Evolutionary conservation across 192 early-diverging fungal species (phyloP).

Genomic region (Dimargaris cristalligena): DNA sequence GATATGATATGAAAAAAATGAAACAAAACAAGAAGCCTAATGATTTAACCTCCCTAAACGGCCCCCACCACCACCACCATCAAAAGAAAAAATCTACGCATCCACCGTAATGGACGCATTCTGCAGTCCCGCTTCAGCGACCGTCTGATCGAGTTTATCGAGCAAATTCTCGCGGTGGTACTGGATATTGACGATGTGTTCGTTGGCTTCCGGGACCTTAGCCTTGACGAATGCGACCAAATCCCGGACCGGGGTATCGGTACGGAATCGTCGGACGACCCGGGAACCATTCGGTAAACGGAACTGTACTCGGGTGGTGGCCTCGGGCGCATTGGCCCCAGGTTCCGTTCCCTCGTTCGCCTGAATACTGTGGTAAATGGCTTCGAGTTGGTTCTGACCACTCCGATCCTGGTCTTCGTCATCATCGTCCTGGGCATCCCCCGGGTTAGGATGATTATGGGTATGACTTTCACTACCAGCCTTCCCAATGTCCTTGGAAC

Average conservation of each 20-base stretch:
- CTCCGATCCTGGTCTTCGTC: conserved; percentile 17
- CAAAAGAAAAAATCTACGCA: no score
- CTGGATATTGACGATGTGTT: conserved; percentile 41
- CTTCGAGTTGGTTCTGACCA: conserved; percentile 16
- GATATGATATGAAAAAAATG: no score
- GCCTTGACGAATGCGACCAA: conserved; percentile 79
- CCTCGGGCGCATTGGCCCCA: conserved; percentile 30
- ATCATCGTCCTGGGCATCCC: conserved; percentile 15
- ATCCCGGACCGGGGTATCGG: conserved; percentile 46
- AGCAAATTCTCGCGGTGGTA: conserved; percentile 51
- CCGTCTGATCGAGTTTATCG: conserved; percentile 43
- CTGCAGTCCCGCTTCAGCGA: conserved; percentile 50
- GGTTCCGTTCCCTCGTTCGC: conserved; percentile 18
- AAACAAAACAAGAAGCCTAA: no score
- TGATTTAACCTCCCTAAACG: no score
- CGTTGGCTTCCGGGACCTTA: conserved; percentile 38
- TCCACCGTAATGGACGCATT: conserved; percentile 37
- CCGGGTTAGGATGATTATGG: no score
- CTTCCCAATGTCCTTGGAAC: no score
- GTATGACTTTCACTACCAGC: no score
- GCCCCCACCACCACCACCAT: no score
- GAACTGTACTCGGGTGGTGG: conserved; percentile 65
- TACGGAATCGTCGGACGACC: conserved; percentile 57
- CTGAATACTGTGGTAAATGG: conserved; percentile 20
- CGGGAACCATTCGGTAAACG: conserved; percentile 65